Evolutionary conservation across 2,329 filamentous ascomycete genomes (phyloP), one percentile per base, ranked within the genome.

Genomic region (Alternaria sp.): DNA sequence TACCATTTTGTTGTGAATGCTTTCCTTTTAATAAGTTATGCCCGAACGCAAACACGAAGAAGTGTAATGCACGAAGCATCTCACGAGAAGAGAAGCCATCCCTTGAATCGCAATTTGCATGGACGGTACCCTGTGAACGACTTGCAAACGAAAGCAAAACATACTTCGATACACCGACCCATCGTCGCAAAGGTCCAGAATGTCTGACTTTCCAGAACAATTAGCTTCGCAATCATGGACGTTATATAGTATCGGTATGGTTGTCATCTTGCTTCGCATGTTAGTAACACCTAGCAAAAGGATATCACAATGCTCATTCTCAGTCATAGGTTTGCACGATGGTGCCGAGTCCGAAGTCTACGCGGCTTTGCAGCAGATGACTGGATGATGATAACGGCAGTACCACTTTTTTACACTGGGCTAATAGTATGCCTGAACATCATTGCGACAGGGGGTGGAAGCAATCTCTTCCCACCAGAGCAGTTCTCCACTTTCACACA

Each of bases 381-480:
- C 53, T 76, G 72, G 69, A 41, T 76, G 16, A 75, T 76, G 74
- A 49, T 73, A n/a, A 69, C 67, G 3, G 62, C 59, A 7, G 68
- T 70, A 11, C 66, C 66, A 18, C 52, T 69, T 11, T 74, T 76
- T 41, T 83, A 82, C 59, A 82, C 80, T 0, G 69, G 72, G 5
- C 70, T 83, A 8, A 72, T 82, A 2, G 75, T 81, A 16, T 79
- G 75, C 57, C 62, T 82, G 53, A 82, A 82, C 59, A 65, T 76
- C n/a, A 80, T 81, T 36, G 74, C 74, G 16, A 59, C 63, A 3
- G 80, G 80, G 24, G 81, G 81, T 36, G 81, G 80, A 26, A 81
- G 79, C 52, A 83, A 82, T 57, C 70, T 83, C 2, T 80, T 69
- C 53, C 77, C 67, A 5, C 78, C 78, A 5, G 80, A 77, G 52